Base-by-base conservation (phyloP, 805 yeast species). In the Starmerella kuoi region DNA sequence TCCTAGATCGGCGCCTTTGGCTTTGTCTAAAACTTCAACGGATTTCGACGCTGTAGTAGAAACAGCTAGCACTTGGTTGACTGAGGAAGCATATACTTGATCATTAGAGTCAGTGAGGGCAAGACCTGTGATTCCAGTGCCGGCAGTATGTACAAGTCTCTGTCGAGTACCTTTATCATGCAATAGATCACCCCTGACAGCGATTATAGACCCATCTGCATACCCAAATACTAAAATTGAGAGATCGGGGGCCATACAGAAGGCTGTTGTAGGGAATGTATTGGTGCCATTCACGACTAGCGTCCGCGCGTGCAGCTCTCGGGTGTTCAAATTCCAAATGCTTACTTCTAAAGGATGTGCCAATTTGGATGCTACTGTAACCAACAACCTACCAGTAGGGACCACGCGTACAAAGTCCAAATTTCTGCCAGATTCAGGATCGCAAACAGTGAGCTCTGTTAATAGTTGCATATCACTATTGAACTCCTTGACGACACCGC, bases 161-260 rank as follows among this genome's bases (percentile, higher is more conserved):
- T 88, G 97, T 49, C 91, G 73, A 8, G 94, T 76, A 0, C 97
- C 97, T 45, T 94, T 66, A 56, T 91, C 98, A 52, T 86, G 74
- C 5, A 84, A 51, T 25, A 91, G 60, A 59, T 91, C 97, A 7
- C 98, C 98, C 48, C 97, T 64, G 0, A 87, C 73, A 5, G 87
- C 63, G 2, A 87, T 65, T 2, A 87, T 85, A 18, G 76, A 69
- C 2, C 98, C 98, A 58, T 86, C 79, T 12, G 87, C 79, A 53
- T 76, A 83, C 0, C 95, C 95, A 35, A 83, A 62, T 0, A 81
- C 87, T 5, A 80, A 58, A 26, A 82, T 72, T 2, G 83, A 69
- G 46, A 78, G 71, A 45, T 72, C 76, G 1, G 59, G 51, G 14
- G 76, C 69, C 38, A 70, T 61, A 14, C 70, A 67, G 47, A 81